A percentile compares a stretch with the other conserved stretches of the same genome.
Evolutionary conservation across 257 asterid genomes (phyloP).

Genomic region (Lithospermum erythrorhizon): DNA sequence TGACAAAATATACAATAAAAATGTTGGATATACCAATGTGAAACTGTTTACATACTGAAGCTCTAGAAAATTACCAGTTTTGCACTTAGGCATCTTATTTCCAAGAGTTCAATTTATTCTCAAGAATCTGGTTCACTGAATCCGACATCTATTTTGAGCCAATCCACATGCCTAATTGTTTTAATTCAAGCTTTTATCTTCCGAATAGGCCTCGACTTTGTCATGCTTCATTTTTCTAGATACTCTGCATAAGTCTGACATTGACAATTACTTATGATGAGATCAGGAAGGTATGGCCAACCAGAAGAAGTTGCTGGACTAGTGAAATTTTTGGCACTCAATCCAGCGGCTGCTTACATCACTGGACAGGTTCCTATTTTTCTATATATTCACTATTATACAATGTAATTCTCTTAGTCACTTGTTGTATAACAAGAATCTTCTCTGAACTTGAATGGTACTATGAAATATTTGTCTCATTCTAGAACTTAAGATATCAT

Average conservation of each 20-base stretch:
- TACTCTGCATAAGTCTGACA: not conserved
- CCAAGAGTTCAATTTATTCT: no score
- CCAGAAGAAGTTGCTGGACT: slow-evolving; percentile 45
- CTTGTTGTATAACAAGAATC: not conserved
- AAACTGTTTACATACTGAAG: no score
- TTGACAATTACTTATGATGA: not conserved
- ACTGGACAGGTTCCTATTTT: slow-evolving; percentile 72
- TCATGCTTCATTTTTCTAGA: not conserved
- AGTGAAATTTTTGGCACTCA: slow-evolving; percentile 30
- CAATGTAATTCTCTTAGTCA: not conserved
- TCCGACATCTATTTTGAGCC: no score
- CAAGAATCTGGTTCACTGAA: no score
- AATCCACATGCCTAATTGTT: no score
- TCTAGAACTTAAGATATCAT: no score
- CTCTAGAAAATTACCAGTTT: no score
- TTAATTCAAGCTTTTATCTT: not conserved
- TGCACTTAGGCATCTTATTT: no score
- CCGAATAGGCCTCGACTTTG: not conserved
- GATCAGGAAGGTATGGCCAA: slow-evolving; percentile 36
- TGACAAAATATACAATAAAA: no score
- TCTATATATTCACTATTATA: not conserved
- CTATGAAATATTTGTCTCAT: no score
- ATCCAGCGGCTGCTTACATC: slow-evolving; percentile 64
- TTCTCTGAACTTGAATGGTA: not conserved
- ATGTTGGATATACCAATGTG: no score